Conservation (phyloP, 2,329 filamentous ascomycete species). For the Diplodia seriata region DNA sequence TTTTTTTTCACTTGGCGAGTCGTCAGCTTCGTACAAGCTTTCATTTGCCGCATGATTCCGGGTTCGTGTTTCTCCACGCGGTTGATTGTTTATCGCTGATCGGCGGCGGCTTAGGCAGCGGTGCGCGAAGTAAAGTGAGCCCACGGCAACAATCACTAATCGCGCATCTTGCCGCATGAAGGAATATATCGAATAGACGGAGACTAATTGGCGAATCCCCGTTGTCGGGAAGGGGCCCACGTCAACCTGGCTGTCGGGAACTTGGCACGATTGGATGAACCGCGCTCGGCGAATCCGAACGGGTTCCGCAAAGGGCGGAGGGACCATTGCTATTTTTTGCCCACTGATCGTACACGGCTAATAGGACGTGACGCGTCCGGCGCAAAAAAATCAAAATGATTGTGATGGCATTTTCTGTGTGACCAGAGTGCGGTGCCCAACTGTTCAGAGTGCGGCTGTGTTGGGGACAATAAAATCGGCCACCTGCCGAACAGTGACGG, state of each 20-base stretch:
- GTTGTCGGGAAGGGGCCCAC: neutral
- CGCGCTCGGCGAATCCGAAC: neutral
- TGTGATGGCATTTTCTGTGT: no score
- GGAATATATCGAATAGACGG: neutral
- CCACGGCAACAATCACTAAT: neutral
- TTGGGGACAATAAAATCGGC: neutral
- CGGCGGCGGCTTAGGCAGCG: no score
- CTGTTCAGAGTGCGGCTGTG: neutral
- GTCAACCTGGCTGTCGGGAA: neutral
- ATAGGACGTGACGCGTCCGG: neutral
- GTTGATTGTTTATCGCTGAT: no score
- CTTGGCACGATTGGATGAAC: neutral
- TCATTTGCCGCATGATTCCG: no score
- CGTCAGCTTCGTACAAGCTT: no score
- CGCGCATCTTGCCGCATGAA: neutral
- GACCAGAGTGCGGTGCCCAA: no score
- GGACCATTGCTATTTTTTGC: neutral
- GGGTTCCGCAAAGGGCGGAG: neutral
- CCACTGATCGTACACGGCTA: neutral
- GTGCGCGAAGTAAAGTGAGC: no score
- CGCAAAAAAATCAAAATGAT: no score
- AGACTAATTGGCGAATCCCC: neutral
- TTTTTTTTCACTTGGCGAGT: no score
- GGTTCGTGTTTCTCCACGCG: no score
- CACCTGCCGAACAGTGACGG: neutral